Evolutionary conservation across 1,139 yeast species (phyloP), one percentile per base, ranked within the genome.

Genomic region (Diutina neorugosa): DNA sequence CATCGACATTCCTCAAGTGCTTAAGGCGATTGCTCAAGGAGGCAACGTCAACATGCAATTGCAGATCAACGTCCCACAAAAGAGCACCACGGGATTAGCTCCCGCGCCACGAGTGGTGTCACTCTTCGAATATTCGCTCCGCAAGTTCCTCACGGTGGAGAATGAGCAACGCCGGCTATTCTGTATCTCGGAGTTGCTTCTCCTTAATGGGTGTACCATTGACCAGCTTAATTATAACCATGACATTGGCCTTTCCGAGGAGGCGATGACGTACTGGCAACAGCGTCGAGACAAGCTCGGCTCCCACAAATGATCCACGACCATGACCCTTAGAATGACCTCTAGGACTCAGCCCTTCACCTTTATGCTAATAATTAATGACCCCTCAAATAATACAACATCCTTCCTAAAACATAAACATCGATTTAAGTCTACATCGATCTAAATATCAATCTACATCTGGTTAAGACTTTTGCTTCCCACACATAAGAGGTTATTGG

Each of bases 131-230:
- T 82, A 82, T 59, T 78, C 89, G 0, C 64, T 84, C 47, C 65
- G 80, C 16, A 82, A 83, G 57, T 74, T 71, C 53, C 65, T 63
- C 59, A 55, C 6, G 58, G 57, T 20, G 51, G 52, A 1, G 54
- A 55, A 14, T 44, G 58, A 2, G 6, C 53, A 4, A 55, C 56
- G 46, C 65, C 66, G 52, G 76, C 54, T 31, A 90, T 84, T 66
- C 83, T 85, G 50, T n/a, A 69, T 86, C 21, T 81, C 96, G 0
- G 96, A 90, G 62, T 70, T 88, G 43, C 69, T 91, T 14, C 61
- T 84, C 3, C 73, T 86, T 57, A 86, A 87, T 64, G 94, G 95
- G 14, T 75, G 73, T 59, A 69, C 60, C 53, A 63, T 71, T 21
- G 76, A 75, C 27, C 62, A 61, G 1, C 57, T 63, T 37, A 14